Base-by-base conservation (phyloP, 169 alveolate genomes). In the Eimeria maxima region DNA sequence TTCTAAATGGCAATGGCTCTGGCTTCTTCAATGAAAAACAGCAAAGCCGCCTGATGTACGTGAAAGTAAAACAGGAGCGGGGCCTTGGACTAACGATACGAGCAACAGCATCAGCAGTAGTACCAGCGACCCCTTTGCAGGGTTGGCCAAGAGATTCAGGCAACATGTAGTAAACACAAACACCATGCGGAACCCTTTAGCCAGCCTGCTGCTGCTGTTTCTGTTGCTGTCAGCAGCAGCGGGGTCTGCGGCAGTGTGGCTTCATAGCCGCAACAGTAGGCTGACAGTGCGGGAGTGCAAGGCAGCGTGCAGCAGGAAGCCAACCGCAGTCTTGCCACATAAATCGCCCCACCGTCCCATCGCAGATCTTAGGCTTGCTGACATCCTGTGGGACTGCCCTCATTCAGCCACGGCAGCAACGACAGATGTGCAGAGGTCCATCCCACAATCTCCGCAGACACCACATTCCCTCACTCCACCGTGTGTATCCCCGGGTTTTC, bases 141-240 rank as follows among this genome's bases (percentile, higher is more conserved):
- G 18, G 14, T 20, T 27, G 55, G 57, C 84, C 57, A 33, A 4
- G 53, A 33, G 53, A 42, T 38, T 33, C 57, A 5, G 55, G n/a
- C 87, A 76, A 44, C 14, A 47, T 47, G 87, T 47, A 44, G 18
- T 42, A 38, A 76, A n/a, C 24, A 10, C 33, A 42, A 22, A 10
- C 63, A 76, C 33, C 87, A 76, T 76, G 87, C 87, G 63, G 87
- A 33, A 45, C 44, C 65, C 14, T 47, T 24, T 76, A 22, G 87
- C 44, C 65, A 44, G 20, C 65, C 60, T 16, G 11, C 60, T 44
- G 87, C 65, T 76, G 60, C 87, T 47, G 87, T 63, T 76, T 14
- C 24, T 76, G 87, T n/a, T 76, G 27, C 42, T 45, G 20, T 45
- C 65, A 44, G 38, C 60, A 44, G 33, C 33, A 6, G 60, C 42